Base-by-base conservation (phyloP, 306 rosid species). In the Aeschynomene evenia region DNA sequence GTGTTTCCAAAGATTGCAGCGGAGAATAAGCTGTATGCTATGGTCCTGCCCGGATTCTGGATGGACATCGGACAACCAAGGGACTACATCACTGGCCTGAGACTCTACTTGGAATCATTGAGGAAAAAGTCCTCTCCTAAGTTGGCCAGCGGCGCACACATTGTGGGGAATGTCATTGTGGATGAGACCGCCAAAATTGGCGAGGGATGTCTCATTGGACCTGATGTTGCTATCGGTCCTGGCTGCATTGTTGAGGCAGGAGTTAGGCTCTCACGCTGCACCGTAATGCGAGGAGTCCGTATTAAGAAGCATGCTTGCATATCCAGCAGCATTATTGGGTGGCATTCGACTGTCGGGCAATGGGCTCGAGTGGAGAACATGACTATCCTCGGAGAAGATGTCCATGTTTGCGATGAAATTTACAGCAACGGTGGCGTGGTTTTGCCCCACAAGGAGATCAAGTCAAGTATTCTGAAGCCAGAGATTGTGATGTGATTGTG, bases 41-140 rank as follows among this genome's bases (percentile, higher is more conserved):
- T 95, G 99, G 99, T 91, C 68, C 88, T 95, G 31, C 97, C 99
- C 1, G 99, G 99, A 73, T 95, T 95, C 66, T 95, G 99, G 99
- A 95, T 95, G 99, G 99, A 95, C 83, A 85, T 95, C 60, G 99
- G 99, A 69, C 99, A 95, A 22, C 99, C 99, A 1, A 91, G 85
- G 88, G 99, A 95, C 80, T 95, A 95, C 24, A 89, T 95, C 66
- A 64, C 88, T 34, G 99, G 99, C 66, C 85, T 95, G 65, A 87
- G 96, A 75, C 97, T 95, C 57, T 95, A 95, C 82, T 65, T 93
- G 9, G 91, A 85, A 62, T 92, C 98, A 5, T 59, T 92, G 81
- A 92, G 84, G 80, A 92, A 88, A 80, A 87, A 83, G 48, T 83
- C 95, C 63, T 78, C 98, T 66, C 65, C 95, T 22, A 87, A 78